Evolutionary conservation across 331 rosid genomes (phyloP).

Genomic region (Malus hybrid): DNA sequence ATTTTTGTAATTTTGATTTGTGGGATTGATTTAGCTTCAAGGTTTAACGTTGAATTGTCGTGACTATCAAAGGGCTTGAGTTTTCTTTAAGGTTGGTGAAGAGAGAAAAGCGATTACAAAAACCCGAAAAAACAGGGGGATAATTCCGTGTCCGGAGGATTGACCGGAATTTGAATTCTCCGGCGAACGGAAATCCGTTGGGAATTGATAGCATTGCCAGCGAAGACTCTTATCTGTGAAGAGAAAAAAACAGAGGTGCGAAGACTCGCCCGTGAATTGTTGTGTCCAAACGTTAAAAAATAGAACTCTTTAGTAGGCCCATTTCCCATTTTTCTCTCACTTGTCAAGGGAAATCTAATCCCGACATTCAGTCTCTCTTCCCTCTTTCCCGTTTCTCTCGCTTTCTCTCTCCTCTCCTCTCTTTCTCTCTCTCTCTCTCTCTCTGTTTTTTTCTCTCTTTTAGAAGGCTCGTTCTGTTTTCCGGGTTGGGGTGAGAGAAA

Average conservation of each 20-base stretch:
- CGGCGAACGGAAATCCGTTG: constrained; percentile 16
- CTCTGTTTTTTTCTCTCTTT: constrained; percentile 6
- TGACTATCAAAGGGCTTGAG: constrained; percentile 26
- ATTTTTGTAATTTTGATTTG: constrained; percentile 7
- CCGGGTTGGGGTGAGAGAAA: constrained; percentile 60
- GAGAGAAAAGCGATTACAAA: background rate
- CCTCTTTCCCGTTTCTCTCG: constrained; percentile 2
- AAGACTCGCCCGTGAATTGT: constrained; percentile 29
- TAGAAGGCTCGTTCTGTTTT: constrained; percentile 12
- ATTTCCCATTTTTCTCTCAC: constrained; percentile 27
- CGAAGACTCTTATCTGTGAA: constrained; percentile 23
- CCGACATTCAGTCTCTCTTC: constrained; percentile 33
- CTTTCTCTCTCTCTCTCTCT: background rate
- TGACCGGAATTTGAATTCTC: constrained; percentile 12
- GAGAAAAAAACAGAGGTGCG: constrained; percentile 3
- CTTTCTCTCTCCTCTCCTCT: constrained; percentile 1
- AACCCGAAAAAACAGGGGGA: background rate
- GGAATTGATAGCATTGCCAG: constrained; percentile 35
- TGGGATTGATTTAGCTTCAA: constrained; percentile 27
- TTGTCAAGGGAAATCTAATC: constrained; percentile 30
- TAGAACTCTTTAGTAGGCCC: constrained; percentile 34
- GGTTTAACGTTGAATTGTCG: constrained; percentile 25
- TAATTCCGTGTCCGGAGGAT: constrained; percentile 7
- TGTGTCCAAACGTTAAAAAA: constrained; percentile 43
- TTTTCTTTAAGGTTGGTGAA: constrained; percentile 44